phyloP scores from a whole-genome alignment of 1,139 yeast species.

The Sugiyamaella novakii region DNA sequence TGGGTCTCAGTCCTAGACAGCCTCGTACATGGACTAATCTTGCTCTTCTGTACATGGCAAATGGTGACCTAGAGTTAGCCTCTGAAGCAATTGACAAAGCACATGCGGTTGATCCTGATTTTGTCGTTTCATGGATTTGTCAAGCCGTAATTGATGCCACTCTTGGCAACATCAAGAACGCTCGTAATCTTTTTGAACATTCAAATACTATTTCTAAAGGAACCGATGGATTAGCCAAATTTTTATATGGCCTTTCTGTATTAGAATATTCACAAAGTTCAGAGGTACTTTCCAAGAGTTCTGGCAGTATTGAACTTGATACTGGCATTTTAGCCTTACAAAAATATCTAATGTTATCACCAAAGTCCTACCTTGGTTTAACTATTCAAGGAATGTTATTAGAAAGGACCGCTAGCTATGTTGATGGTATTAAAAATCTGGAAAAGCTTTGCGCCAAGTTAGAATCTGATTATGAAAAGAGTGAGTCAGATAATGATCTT shows the following conservation, averaged over 20 bases:
- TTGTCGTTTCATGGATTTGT: constrained; percentile 82
- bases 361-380: constrained; percentile 64
- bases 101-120: constrained; percentile 80
- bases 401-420: constrained; percentile 71
- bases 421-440: constrained; percentile 54
- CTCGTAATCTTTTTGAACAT: constrained; percentile 68
- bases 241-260: constrained; percentile 67
- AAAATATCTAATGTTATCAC: constrained; percentile 67
- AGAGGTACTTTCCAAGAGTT: constrained; percentile 6
- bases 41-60: constrained; percentile 71
- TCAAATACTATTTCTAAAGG: constrained; percentile 79
- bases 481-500: constrained; percentile 53
- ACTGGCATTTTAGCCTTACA: constrained; percentile 72
- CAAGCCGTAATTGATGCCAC: constrained; percentile 70
- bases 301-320: constrained; percentile 24
- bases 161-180: constrained; percentile 54
- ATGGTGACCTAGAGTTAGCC: constrained; percentile 73
- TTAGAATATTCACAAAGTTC: constrained; percentile 38
- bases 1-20: constrained; percentile 67
- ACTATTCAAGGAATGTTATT: constrained; percentile 49
- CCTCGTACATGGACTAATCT: constrained; percentile 77
- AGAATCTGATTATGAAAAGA: constrained; percentile 61
- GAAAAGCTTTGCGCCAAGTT: constrained; percentile 50
- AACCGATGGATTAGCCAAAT: constrained; percentile 65
- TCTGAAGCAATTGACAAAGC: constrained; percentile 71